Percentiles rank a stretch among this genome's conserved stretches.
Evolutionary conservation across 2,329 filamentous ascomycete genomes (phyloP).

Genomic region (Clarireedia monteithiana): DNA sequence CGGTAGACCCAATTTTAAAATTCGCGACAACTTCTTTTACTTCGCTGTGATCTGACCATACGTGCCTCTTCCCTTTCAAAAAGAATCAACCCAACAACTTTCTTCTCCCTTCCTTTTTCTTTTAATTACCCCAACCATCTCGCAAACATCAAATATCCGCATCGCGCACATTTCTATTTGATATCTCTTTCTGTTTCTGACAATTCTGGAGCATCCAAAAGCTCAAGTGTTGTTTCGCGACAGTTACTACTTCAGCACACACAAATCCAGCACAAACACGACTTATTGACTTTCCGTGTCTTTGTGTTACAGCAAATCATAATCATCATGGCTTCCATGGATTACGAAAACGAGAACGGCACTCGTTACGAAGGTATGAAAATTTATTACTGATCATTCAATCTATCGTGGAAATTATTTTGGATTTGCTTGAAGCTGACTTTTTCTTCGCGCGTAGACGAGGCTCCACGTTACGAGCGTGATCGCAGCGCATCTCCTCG

Average conservation of each 20-base stretch:
- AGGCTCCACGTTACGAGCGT: conserved; percentile 58
- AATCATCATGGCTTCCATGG: conserved; percentile 49
- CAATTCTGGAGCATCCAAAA: conserved; percentile 9
- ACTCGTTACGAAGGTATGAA: conserved; percentile 56
- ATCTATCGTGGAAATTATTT: neutral
- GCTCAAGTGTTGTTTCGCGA: conserved; percentile 9
- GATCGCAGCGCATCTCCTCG: conserved; percentile 60
- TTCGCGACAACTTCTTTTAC: conserved; percentile 9
- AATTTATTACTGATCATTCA: neutral
- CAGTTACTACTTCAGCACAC: neutral
- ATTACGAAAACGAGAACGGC: conserved; percentile 61
- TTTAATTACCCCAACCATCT: neutral
- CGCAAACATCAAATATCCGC: conserved; percentile 7
- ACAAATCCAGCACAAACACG: no score
- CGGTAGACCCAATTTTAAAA: conserved; percentile 4
- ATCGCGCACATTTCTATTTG: neutral
- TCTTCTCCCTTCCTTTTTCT: neutral
- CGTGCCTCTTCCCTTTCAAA: conserved; percentile 7
- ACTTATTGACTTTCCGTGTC: neutral
- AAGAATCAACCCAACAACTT: conserved; percentile 1
- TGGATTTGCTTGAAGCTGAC: conserved; percentile 10
- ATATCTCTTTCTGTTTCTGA: neutral
- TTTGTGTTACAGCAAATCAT: conserved; percentile 11
- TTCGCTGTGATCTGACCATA: neutral
- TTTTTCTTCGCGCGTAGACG: conserved; percentile 38